Evolutionary conservation across 371 early-diverging fungal species (phyloP).

Genomic region (Apophysomyces variabilis): DNA sequence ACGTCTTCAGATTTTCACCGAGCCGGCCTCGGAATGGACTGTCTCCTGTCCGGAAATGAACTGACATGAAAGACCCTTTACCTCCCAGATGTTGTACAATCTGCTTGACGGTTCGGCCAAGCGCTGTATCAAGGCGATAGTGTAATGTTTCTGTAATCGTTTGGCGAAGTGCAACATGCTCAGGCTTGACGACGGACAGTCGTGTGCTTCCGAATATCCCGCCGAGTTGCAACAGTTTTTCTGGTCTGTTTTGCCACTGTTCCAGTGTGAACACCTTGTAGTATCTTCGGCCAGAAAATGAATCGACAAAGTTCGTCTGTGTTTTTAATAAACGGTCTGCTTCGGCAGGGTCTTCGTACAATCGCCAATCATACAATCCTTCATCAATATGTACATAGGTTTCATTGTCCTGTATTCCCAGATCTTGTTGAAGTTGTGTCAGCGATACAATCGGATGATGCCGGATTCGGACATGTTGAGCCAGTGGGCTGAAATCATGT

Average conservation of each 20-base stretch:
- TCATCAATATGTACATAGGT: constrained; percentile 31
- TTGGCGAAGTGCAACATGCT: constrained; percentile 21
- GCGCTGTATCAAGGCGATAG: constrained; percentile 32
- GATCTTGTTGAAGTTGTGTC: constrained; percentile 16
- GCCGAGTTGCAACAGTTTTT: constrained; percentile 35
- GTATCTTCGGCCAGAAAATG: constrained; percentile 34
- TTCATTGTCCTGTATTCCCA: constrained; percentile 29
- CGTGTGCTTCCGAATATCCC: constrained; percentile 41
- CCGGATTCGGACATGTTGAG: constrained; percentile 16
- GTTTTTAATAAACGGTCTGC: constrained; percentile 19
- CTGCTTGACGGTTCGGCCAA: constrained; percentile 28
- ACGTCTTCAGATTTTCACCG: constrained; percentile 14
- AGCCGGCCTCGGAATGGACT: constrained; percentile 27
- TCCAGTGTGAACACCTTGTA: constrained; percentile 27
- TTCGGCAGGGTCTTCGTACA: constrained; percentile 31
- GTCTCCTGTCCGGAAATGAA: constrained; percentile 44
- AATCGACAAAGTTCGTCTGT: constrained; percentile 33
- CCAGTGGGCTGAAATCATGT: constrained; percentile 25
- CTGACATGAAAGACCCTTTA: constrained; percentile 23
- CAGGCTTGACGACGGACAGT: constrained; percentile 20
- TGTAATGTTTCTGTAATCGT: constrained; percentile 21
- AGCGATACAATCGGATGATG: constrained; percentile 27
- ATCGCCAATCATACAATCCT: constrained; percentile 41
- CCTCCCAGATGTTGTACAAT: constrained; percentile 38
- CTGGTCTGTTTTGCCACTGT: constrained; percentile 24